Percentiles rank a stretch among this genome's conserved stretches.
These are phyloP conservation scores for Phialemonium atrogriseum DNA, from an alignment of 2,329 filamentous ascomycete genomes.

Conservation along the genomic window DNA sequence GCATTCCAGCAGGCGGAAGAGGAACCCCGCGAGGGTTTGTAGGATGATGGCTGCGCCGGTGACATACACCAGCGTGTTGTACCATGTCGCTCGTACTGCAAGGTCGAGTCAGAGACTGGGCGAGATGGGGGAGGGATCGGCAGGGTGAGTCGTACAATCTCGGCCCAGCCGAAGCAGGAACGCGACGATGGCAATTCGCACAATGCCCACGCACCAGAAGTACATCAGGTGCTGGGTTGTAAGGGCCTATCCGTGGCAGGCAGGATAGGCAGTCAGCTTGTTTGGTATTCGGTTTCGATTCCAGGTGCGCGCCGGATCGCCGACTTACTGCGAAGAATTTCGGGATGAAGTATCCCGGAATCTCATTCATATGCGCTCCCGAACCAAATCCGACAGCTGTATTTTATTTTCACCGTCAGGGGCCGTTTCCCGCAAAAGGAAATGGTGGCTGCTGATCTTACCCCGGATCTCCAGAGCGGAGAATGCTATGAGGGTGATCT, in stretches of 20 bases:
- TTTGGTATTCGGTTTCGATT: background rate
- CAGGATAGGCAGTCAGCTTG: no score
- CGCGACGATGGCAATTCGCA: constrained; percentile 24
- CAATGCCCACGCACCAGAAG: constrained; percentile 21
- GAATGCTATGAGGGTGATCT: no score
- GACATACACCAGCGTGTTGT: constrained; percentile 6
- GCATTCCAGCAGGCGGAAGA: constrained; percentile 14
- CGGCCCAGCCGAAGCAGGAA: constrained; percentile 25
- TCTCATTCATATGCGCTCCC: constrained; percentile 11
- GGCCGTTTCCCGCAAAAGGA: no score
- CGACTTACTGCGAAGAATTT: constrained; percentile 9
- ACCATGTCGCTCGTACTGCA: no score
- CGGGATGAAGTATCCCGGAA: constrained; percentile 6
- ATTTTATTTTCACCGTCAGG: no score
- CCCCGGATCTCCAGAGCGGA: constrained; percentile 14
- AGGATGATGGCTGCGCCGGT: constrained; percentile 8
- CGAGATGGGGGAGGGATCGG: no score
- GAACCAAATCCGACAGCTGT: constrained; percentile 14
- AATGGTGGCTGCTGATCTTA: no score
- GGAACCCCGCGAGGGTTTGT: constrained; percentile 11
- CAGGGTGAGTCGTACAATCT: constrained; percentile 19
- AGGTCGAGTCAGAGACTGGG: no score
- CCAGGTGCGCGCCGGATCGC: no score
- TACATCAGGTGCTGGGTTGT: constrained; percentile 16
- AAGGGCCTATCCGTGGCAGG: constrained; percentile 5